A percentile compares a stretch with the other conserved stretches of the same genome.
These are phyloP conservation scores for Petrea volubilis DNA, from an alignment of 257 asterid species.

Conservation along the genomic window DNA sequence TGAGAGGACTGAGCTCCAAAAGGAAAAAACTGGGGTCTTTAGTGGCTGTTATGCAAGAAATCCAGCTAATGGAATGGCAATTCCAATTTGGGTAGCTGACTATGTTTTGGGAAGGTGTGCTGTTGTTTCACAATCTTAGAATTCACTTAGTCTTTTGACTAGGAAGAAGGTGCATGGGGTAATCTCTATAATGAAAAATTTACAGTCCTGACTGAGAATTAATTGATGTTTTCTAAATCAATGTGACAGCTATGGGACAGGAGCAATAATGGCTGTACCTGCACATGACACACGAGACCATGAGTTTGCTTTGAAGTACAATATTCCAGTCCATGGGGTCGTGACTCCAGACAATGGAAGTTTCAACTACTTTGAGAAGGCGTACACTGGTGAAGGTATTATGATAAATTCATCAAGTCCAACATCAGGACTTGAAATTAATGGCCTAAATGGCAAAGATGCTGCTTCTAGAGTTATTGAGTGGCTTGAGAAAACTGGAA, in stretches of 20 bases:
- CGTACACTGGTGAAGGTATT: slow-evolving; percentile 81
- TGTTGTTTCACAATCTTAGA: neutral
- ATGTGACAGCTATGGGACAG: slow-evolving; percentile 91
- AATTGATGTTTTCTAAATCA: slow-evolving; percentile 18
- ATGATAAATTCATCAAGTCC: slow-evolving; percentile 81
- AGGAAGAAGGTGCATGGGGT: slow-evolving; percentile 7
- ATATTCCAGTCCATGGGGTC: slow-evolving; percentile 70
- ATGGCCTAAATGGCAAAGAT: slow-evolving; percentile 70
- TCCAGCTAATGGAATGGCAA: slow-evolving; percentile 75
- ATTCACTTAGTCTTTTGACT: neutral
- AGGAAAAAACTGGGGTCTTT: slow-evolving; percentile 92
- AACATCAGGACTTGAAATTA: slow-evolving; percentile 71
- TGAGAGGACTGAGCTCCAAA: slow-evolving; percentile 97
- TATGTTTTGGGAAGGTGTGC: slow-evolving; percentile 92
- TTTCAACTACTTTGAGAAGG: slow-evolving; percentile 46
- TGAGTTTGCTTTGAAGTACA: slow-evolving; percentile 86
- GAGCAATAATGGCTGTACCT: slow-evolving; percentile 99
- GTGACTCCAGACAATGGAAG: slow-evolving; percentile 67
- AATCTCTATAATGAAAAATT: neutral
- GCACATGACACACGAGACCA: slow-evolving; percentile 97
- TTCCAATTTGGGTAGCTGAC: slow-evolving; percentile 98
- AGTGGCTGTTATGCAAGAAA: slow-evolving; percentile 92
- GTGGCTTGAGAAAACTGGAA: slow-evolving; percentile 82
- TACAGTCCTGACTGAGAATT: neutral
- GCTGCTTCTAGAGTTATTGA: slow-evolving; percentile 77